Percentiles rank a stretch among this genome's conserved stretches.
phyloP scores from a whole-genome alignment of 768 basidiomycete species.

The Suillus sp. region DNA sequence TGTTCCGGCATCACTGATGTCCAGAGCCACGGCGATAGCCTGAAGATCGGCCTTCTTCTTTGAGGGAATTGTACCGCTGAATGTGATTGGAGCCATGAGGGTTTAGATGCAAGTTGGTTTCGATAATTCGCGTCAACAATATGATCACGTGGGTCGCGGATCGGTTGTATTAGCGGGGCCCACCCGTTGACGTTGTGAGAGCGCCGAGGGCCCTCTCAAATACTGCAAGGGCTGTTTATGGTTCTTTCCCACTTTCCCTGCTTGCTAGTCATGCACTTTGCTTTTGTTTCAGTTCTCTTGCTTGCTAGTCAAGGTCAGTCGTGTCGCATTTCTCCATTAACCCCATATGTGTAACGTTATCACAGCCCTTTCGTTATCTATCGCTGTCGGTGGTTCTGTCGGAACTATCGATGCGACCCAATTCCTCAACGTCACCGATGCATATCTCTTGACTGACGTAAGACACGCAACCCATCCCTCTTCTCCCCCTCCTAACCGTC shows the following conservation, averaged over 20 bases:
- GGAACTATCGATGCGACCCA: constrained; percentile 43
- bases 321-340: not conserved
- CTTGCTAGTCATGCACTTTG: constrained; percentile 32
- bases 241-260: constrained; percentile 11
- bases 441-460: constrained; percentile 31
- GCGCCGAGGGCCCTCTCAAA: too few relatives aligned
- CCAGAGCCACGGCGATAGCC: constrained; percentile 57
- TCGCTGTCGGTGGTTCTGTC: constrained; percentile 43
- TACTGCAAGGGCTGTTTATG: too few relatives aligned
- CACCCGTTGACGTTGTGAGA: too few relatives aligned
- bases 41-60: constrained; percentile 74
- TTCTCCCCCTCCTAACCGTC: constrained; percentile 30
- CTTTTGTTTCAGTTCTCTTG: constrained; percentile 36
- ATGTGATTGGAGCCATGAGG: constrained; percentile 46
- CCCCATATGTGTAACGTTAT: not conserved
- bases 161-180: not conserved
- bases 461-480: constrained; percentile 14
- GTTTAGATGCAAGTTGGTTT: constrained; percentile 13
- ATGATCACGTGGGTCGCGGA: constrained; percentile 1
- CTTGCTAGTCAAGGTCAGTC: constrained; percentile 63
- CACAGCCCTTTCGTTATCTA: constrained; percentile 48
- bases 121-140: constrained; percentile 18
- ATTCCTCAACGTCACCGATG: constrained; percentile 45
- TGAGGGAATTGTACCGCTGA: constrained; percentile 54
- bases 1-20: constrained; percentile 55